Conservation (phyloP, 371 early-diverging fungal genomes). For the Circinella minor region DNA sequence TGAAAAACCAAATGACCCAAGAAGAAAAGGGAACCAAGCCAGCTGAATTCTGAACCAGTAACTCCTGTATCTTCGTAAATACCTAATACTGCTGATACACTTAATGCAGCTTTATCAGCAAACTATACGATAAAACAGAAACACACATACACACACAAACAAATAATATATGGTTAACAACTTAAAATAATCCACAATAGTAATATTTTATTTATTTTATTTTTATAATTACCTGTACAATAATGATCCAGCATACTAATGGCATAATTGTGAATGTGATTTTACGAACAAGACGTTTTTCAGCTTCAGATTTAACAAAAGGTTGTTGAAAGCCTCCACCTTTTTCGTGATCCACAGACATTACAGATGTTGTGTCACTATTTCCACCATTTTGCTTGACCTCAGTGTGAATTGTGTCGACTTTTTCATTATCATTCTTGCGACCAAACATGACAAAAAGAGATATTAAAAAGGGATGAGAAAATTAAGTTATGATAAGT, state of each 20-base stretch:
- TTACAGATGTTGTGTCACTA: background rate
- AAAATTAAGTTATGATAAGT: background rate
- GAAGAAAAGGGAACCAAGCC: slow-evolving; percentile 35
- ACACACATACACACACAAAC: background rate
- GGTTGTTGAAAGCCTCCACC: slow-evolving; percentile 1
- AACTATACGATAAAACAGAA: slow-evolving; percentile 17
- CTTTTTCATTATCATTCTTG: background rate
- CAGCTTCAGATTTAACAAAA: slow-evolving; percentile 17
- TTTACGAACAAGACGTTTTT: slow-evolving; percentile 27
- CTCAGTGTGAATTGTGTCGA: background rate
- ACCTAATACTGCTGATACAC: slow-evolving; percentile 22
- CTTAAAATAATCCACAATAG: background rate
- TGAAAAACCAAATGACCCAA: slow-evolving; percentile 32
- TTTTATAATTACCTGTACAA: slow-evolving; percentile 28
- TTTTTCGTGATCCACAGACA: background rate
- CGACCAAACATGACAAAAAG: background rate
- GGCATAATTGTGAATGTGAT: slow-evolving; percentile 39
- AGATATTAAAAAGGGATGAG: background rate
- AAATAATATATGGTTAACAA: background rate
- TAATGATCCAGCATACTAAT: slow-evolving; percentile 30
- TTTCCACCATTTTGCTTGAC: background rate
- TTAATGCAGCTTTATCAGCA: slow-evolving; percentile 30
- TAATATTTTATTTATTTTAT: background rate
- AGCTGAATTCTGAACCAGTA: slow-evolving; percentile 20
- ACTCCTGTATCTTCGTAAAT: slow-evolving; percentile 22